A percentile compares a stretch with the other conserved stretches of the same genome.
phyloP scores from a whole-genome alignment of 306 rosid species.

The Begonia loranthoides region DNA sequence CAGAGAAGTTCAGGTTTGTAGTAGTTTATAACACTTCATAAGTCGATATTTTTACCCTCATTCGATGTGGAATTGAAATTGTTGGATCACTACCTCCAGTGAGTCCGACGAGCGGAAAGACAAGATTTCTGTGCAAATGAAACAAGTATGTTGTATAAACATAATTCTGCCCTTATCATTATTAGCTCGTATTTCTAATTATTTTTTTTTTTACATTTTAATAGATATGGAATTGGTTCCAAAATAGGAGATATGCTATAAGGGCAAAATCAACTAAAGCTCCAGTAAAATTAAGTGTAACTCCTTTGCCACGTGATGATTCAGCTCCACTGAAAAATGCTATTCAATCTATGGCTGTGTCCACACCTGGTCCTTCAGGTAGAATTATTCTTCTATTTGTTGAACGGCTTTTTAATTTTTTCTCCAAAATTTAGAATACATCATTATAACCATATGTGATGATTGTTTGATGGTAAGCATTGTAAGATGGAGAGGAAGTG shows the following conservation, averaged over 20 bases:
- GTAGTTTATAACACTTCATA: constrained; percentile 8
- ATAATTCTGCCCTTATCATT: no score
- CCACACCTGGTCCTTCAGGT: constrained; percentile 68
- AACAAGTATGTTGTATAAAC: constrained; percentile 50
- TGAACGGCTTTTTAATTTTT: background rate
- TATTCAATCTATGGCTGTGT: constrained; percentile 52
- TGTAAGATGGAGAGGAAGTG: no score
- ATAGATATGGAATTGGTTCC: constrained; percentile 99
- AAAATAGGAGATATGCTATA: constrained; percentile 86
- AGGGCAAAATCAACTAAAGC: constrained; percentile 71
- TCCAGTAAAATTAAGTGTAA: constrained; percentile 65
- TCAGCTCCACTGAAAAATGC: constrained; percentile 41
- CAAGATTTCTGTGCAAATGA: constrained; percentile 87
- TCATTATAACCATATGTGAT: no score
- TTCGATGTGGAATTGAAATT: constrained; percentile 2
- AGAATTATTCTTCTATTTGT: constrained; percentile 10
- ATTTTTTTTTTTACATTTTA: background rate
- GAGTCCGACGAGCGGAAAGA: constrained; percentile 77
- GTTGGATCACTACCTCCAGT: constrained; percentile 26
- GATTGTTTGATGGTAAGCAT: no score
- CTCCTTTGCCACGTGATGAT: constrained; percentile 67
- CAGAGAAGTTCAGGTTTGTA: constrained; percentile 85
- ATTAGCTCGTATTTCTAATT: no score
- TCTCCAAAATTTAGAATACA: background rate
- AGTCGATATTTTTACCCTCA: constrained; percentile 1